Conservation (phyloP, 805 yeast genomes). For the Candida golubevii region DNA sequence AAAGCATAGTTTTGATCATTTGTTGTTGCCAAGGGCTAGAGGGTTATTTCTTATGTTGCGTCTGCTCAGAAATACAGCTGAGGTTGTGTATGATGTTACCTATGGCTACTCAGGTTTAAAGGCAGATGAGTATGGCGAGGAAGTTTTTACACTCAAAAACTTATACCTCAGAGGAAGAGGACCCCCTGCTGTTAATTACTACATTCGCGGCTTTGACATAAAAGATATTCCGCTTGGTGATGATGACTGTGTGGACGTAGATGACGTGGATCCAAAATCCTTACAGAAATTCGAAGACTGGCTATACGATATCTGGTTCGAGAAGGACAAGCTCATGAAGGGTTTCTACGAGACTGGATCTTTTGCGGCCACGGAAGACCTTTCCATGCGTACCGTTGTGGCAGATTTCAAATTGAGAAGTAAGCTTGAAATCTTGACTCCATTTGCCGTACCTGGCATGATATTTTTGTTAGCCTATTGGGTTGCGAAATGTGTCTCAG, state of each 20-base stretch:
- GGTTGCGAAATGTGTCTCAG: background rate
- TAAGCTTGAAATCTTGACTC: conserved; percentile 8
- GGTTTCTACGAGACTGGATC: conserved; percentile 52
- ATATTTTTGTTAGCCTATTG: conserved; percentile 2
- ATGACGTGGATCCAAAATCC: conserved; percentile 39
- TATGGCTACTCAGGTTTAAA: conserved; percentile 74
- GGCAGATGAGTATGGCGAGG: conserved; percentile 69
- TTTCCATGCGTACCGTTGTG: conserved; percentile 9
- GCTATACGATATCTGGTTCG: conserved; percentile 70
- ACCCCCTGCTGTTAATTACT: conserved; percentile 62
- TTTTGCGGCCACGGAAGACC: conserved; percentile 39
- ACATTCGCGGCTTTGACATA: conserved; percentile 55
- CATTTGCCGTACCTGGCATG: conserved; percentile 10
- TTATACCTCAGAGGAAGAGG: conserved; percentile 68
- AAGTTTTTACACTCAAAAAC: conserved; percentile 58
- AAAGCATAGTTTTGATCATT: conserved; percentile 50
- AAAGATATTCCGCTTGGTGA: conserved; percentile 58
- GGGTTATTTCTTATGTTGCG: conserved; percentile 70
- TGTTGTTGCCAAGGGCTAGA: conserved; percentile 76
- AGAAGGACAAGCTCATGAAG: conserved; percentile 73
- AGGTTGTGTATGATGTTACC: conserved; percentile 74
- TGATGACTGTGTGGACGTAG: conserved; percentile 37
- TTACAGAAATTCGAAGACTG: conserved; percentile 61
- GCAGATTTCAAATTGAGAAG: conserved; percentile 15
- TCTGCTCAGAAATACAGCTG: conserved; percentile 49